Percentiles rank a stretch among this genome's conserved stretches.
Conservation (phyloP, 2,329 filamentous ascomycete genomes). For the Penicillium sp. region DNA sequence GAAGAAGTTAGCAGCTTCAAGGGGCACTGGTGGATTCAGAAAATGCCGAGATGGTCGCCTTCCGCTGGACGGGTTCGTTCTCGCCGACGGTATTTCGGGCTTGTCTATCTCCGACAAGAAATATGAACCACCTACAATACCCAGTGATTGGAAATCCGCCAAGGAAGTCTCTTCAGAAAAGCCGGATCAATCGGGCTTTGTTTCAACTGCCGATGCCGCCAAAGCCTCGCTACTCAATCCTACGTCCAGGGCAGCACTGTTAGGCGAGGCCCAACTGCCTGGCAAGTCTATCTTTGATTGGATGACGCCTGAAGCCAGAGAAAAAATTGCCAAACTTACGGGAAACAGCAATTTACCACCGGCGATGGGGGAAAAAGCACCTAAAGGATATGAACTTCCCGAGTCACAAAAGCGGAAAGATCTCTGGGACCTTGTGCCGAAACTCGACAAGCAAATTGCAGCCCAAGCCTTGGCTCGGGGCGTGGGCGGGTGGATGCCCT, state of each 20-base stretch:
- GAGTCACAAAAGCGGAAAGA: conserved; percentile 65
- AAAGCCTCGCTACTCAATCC: conserved; percentile 75
- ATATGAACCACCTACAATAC: conserved; percentile 47
- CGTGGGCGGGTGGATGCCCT: conserved; percentile 72
- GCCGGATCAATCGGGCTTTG: conserved; percentile 47
- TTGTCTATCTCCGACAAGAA: conserved; percentile 51
- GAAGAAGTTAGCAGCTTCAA: conserved; percentile 57
- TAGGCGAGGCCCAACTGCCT: conserved; percentile 79
- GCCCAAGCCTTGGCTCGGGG: conserved; percentile 69
- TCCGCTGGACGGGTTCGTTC: conserved; percentile 77
- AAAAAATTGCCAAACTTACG: conserved; percentile 73
- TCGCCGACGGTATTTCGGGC: conserved; percentile 59
- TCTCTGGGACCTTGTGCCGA: conserved; percentile 62
- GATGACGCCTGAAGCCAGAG: conserved; percentile 74
- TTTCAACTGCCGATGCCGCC: conserved; percentile 75
- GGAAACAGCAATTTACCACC: conserved; percentile 77
- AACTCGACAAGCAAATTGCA: conserved; percentile 67
- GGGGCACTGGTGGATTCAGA: conserved; percentile 54
- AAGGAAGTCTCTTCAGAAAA: conserved; percentile 49
- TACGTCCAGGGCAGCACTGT: conserved; percentile 71
- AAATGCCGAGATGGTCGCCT: conserved; percentile 83
- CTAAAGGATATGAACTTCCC: conserved; percentile 63
- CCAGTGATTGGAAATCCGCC: conserved; percentile 67
- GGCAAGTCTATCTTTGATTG: conserved; percentile 97
- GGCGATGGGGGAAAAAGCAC: conserved; percentile 71